Percentiles rank a stretch among this genome's conserved stretches.
Evolutionary conservation across 495 filamentous ascomycete species (phyloP).

Genomic region (Usnea hakonensis): DNA sequence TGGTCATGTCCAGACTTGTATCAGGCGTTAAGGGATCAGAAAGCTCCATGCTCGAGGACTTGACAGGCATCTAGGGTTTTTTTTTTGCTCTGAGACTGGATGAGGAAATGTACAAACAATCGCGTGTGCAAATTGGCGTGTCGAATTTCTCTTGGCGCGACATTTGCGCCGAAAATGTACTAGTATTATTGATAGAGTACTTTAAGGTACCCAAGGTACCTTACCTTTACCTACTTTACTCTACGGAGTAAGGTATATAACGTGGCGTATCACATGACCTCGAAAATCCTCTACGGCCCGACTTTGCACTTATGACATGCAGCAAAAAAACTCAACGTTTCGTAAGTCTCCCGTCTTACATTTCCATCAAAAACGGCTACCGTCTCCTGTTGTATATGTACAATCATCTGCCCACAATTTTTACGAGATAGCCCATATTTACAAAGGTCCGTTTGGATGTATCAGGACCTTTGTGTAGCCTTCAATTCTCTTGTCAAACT

Average conservation of each 20-base stretch:
- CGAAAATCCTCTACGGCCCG: background rate
- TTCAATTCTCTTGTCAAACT: slow-evolving; percentile 43
- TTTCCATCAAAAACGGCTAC: background rate
- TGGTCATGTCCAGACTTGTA: slow-evolving; percentile 30
- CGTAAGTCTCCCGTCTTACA: too few species aligned
- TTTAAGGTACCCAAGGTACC: too few species aligned
- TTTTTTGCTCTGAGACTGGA: background rate
- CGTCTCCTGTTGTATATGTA: background rate
- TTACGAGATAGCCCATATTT: background rate
- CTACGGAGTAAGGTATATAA: too few species aligned
- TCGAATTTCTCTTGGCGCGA: background rate
- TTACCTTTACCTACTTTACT: too few species aligned
- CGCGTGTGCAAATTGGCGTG: slow-evolving; percentile 4
- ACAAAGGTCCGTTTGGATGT: slow-evolving; percentile 14
- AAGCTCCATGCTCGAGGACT: slow-evolving; percentile 44
- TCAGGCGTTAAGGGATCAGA: slow-evolving; percentile 36
- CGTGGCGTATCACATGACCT: background rate
- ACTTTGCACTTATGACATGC: too few species aligned
- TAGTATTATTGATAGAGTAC: too few species aligned
- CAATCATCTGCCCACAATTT: too few species aligned
- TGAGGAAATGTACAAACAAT: slow-evolving; percentile 10
- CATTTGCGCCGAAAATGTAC: background rate
- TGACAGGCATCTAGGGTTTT: slow-evolving; percentile 32
- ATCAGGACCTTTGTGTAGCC: slow-evolving; percentile 42
- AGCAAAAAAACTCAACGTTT: too few species aligned